Base-by-base conservation (phyloP, 495 filamentous ascomycete genomes). In the Chlorociboria aeruginascens region DNA sequence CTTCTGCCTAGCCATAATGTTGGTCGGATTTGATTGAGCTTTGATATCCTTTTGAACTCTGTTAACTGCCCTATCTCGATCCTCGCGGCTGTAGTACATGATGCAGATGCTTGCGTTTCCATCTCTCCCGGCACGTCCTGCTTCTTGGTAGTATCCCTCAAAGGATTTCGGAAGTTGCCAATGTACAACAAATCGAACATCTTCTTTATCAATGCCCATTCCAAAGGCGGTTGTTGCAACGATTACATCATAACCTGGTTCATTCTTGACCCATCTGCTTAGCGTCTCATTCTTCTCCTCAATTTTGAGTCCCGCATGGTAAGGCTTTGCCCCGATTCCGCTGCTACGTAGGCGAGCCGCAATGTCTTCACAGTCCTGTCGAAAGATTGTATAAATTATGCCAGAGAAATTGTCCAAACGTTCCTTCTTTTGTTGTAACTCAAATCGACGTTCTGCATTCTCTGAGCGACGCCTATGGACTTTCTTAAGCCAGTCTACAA, bases 171-270 rank as follows among this genome's bases (percentile, higher is more conserved):
- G 86, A 12, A 95, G 68, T 45, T 83, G 82, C 89, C 89, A 96
- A 62, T 97, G 90, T 3, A 93, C 76, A 2, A 97, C 87, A 56
- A 95, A 95, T 3, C 89, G 78, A 12, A 97, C 90, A 55, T 92
- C 81, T 29, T 89, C 77, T 63, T 95, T 95, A 58, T 96, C 89
- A 55, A 98, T 96, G 3, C 90, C 90, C 90, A 98, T 96, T 7
- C 90, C 90, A 52, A 96, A 96, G 0, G 90, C 90, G 3, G 87
- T 96, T 0, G 90, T 96, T 6, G 90, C 90, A 35, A 96, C 85
- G 38, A 96, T 89, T 41, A 96, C 81, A 55, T 89, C 86, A 61
- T 92, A 95, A 6, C 81, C 79, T 10, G 71, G 66, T 39, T 76
- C 71, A 52, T 84, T 82, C 12, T 74, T 74, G 33, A 92, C 77